Conservation (phyloP, 2,329 filamentous ascomycete genomes). For the Trichoderma afroharzianum region DNA sequence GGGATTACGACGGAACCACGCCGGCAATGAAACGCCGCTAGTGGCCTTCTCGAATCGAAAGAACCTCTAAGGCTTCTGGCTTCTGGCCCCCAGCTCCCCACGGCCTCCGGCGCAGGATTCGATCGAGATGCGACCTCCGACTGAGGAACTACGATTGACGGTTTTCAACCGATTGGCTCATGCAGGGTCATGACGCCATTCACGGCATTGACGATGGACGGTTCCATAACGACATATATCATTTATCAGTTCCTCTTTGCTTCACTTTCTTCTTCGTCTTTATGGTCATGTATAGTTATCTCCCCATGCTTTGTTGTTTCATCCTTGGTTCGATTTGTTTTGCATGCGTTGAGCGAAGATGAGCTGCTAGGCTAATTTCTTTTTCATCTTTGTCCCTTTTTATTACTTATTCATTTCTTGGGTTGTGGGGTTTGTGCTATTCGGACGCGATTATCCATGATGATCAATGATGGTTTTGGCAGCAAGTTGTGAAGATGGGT, state of each 20-base stretch:
- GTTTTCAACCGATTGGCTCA: not conserved
- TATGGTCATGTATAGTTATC: not conserved
- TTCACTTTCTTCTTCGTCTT: not conserved
- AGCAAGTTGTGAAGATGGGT: not conserved
- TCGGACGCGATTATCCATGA: not conserved
- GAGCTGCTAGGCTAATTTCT: not conserved
- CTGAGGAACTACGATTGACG: not conserved
- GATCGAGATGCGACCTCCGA: not conserved
- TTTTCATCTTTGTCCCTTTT: not conserved
- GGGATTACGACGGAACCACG: slow-evolving; percentile 50
- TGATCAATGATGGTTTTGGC: not conserved
- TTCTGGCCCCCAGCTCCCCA: not conserved
- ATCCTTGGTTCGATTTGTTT: not conserved
- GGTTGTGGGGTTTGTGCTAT: not conserved
- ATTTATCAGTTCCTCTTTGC: not conserved
- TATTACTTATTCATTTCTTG: not conserved
- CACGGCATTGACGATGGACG: not conserved
- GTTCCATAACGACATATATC: not conserved
- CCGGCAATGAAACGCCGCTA: slow-evolving; percentile 32
- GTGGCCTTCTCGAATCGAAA: not conserved
- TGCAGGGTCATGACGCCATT: not conserved
- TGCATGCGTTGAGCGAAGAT: not conserved
- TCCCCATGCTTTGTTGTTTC: not conserved
- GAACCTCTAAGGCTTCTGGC: not conserved
- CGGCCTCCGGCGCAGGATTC: not conserved